Evolutionary conservation across 257 asterid genomes (phyloP), one percentile per base, ranked within the genome.

Genomic region (Misopates orontium): DNA sequence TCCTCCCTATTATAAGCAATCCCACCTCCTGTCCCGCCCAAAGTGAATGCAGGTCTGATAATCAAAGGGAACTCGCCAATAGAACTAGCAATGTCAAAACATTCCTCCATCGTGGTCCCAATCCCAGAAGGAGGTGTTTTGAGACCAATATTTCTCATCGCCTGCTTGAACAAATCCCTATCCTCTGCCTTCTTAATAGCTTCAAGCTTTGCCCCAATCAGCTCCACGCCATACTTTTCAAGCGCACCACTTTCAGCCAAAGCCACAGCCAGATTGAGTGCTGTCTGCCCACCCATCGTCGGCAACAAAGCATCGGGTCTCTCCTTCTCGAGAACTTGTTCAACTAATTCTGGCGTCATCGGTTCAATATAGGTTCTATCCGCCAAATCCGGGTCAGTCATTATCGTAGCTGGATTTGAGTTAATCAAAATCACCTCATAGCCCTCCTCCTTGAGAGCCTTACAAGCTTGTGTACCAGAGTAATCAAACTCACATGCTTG

Each of bases 271-370:
- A 90, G 90, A 68, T 90, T 90, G 53, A 94, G 97, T 0, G 99
- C 99, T 1, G 99, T 94, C 73, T 94, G 99, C 23, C 99, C 99
- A 9, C 97, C 97, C 99, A 90, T 94, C 0, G 99, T 94, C 44
- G 99, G 97, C 83, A 94, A 67, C 69, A 94, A 52, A 14, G 99
- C 99, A 70, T 90, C 91, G 8, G 97, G 99, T 25, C 96, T 80
- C 88, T 94, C 99, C 82, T 88, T 94, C 72, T 83, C 91, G 11
- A 94, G 84, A 51, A 94, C 96, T 55, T 88, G 99, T 76, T 94
- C 99, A 17, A 94, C 96, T n/a, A 94, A 70, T 57, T 94, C 97
- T 0, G 97, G 96, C 0, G 99, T 94, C 97, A 94, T 88, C 10
- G 97, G 99, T 83, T 94, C 97, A 19, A 94, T 94, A 53, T 94